A percentile compares a stretch with the other conserved stretches of the same genome.
phyloP scores from a whole-genome alignment of 1,284 basidiomycete genomes.

The Mycosarcoma mackinlayi region DNA sequence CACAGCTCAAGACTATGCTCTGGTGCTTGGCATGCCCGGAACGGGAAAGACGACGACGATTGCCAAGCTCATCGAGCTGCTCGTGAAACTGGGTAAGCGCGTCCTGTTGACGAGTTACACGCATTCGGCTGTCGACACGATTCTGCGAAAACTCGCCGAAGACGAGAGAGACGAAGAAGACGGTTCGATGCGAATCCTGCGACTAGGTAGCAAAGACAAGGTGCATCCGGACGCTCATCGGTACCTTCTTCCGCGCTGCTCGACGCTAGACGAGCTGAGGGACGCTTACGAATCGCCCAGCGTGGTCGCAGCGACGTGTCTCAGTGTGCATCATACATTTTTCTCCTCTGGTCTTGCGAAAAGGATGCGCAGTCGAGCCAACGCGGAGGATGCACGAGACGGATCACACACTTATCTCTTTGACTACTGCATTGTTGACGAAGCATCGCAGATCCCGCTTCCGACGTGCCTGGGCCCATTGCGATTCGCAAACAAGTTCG shows the following conservation, averaged over 20 bases:
- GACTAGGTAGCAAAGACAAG: constrained; percentile 91
- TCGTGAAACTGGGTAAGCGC: constrained; percentile 84
- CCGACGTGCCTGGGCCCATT: constrained; percentile 94
- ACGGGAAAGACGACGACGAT: constrained; percentile 98
- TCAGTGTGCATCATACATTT: constrained; percentile 88
- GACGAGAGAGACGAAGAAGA: constrained; percentile 70
- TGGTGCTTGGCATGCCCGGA: constrained; percentile 96
- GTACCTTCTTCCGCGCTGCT: constrained; percentile 74
- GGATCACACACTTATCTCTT: constrained; percentile 74
- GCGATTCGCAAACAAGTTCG: constrained; percentile 86
- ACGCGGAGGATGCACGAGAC: constrained; percentile 1
- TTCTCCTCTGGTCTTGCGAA: constrained; percentile 74
- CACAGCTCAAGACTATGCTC: constrained; percentile 85
- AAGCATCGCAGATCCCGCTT: constrained; percentile 96
- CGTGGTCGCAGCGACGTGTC: constrained; percentile 93
- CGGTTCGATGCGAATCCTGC: constrained; percentile 72
- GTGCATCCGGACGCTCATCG: constrained; percentile 73
- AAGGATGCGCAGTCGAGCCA: constrained; percentile 66
- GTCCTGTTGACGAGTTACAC: constrained; percentile 92
- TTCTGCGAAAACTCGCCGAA: constrained; percentile 78
- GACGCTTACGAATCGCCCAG: constrained; percentile 85
- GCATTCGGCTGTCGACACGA: constrained; percentile 96
- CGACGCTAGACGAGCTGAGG: constrained; percentile 71
- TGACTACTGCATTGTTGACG: constrained; percentile 98
- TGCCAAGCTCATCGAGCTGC: constrained; percentile 82